Base-by-base conservation (phyloP, 306 rosid genomes). In the Neltuma alba region DNA sequence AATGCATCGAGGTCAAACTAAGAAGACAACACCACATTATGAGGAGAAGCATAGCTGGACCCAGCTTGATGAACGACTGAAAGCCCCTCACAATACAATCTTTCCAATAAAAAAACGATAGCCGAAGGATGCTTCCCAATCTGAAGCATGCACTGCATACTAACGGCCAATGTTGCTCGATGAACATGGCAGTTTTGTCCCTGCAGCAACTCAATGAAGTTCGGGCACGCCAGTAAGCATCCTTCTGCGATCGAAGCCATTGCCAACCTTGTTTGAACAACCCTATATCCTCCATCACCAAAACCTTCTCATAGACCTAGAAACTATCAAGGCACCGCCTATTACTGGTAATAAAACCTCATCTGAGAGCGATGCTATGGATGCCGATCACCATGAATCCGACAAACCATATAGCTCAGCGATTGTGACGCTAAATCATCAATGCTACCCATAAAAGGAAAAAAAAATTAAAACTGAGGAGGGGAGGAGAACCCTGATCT, bases 21-120 rank as follows among this genome's bases (percentile, higher is more conserved):
- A 96, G 98, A 77, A 96, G 89, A 85, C 89, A 91, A 84, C 99
- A 89, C 99, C 99, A 96, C 92, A 93, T 93, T 42, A 90, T 96
- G 72, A 96, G 96, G 70, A 96, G 87, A 77, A 90, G 87, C 75
- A 93, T 90, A 4, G 93, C 97, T n/a, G 97, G 83, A 76, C 94
- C 97, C 47, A 96, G 85, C 50, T 72, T 87, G 33, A 88, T 41
- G 75, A 89, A 86, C 7, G 99, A 96, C 66, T 79, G 86, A 74
- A 90, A 87, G 44, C 99, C 99, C 88, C 94, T 93, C 7, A 89
- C 0, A 69, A 88, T 74, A 78, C 96, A 90, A 50, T 92, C 85
- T 88, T 82, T 82, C 99, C 98, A 96, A 73, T 86, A 92, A 78
- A 78, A 48, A 86, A 89, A 58, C 44, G 87, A 81, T 41, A 87